phyloP scores from a whole-genome alignment of 345 rosid genomes.

The Salix dunnii region DNA sequence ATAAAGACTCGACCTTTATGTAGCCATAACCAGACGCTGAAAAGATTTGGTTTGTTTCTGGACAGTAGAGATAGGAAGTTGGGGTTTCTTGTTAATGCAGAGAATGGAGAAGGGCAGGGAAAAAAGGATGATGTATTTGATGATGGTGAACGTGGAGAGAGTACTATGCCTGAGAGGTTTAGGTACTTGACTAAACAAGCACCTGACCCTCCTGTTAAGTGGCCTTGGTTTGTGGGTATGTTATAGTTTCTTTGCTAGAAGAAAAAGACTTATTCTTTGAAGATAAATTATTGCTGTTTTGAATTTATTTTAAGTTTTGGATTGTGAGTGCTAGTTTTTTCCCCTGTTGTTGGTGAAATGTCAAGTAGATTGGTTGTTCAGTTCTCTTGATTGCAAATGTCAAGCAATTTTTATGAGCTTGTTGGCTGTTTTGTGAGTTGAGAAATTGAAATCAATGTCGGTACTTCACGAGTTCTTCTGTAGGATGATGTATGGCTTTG shows the following conservation, averaged over 20 bases:
- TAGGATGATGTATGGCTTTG: too few species aligned
- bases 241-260: background rate
- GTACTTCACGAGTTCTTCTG: too few species aligned
- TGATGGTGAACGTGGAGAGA: conserved; percentile 63
- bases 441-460: too few species aligned
- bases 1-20: conserved; percentile 7
- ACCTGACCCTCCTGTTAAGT: conserved; percentile 55
- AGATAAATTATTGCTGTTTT: background rate
- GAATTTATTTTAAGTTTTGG: background rate
- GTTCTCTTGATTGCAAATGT: background rate
- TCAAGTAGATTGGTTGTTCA: background rate
- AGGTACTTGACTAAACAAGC: conserved; percentile 79
- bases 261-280: background rate
- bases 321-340: background rate
- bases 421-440: too few species aligned
- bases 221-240: conserved; percentile 91
- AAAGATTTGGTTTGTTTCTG: conserved; percentile 19
- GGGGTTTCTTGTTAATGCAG: conserved; percentile 36
- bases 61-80: conserved; percentile 2
- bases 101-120: conserved; percentile 25
- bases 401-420: background rate
- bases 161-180: conserved; percentile 88
- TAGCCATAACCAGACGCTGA: background rate
- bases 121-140: conserved; percentile 25
- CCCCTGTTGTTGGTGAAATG: background rate